Evolutionary conservation across 2,329 filamentous ascomycete species (phyloP).

Genomic region (Phaeosphaeria sp.): DNA sequence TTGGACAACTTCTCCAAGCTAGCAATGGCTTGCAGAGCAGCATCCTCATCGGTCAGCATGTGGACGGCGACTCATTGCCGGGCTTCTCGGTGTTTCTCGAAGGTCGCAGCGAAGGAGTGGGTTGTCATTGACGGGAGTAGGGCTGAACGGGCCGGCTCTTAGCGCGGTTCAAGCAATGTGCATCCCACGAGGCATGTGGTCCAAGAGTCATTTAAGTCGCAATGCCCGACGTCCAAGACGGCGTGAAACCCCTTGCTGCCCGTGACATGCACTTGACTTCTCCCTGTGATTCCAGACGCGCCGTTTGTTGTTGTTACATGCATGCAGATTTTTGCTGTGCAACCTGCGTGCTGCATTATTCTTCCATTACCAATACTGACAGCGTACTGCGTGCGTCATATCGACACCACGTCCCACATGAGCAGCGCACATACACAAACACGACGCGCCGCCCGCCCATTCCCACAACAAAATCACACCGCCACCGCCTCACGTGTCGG

Average conservation of each 20-base stretch:
- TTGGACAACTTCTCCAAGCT: conserved; percentile 41
- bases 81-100: conserved; percentile 8
- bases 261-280: conserved; percentile 8
- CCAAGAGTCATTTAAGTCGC: conserved; percentile 7
- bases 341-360: not conserved
- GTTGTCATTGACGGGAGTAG: not conserved
- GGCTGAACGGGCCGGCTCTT: conserved; percentile 2
- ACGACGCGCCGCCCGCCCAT: conserved; percentile 6
- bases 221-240: conserved; percentile 16
- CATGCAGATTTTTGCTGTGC: not conserved
- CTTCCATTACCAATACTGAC: not conserved
- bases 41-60: conserved; percentile 53
- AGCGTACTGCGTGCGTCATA: not conserved
- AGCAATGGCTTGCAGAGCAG: conserved; percentile 48
- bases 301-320: not conserved
- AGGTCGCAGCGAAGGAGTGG: conserved; percentile 3
- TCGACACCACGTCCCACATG: conserved; percentile 34
- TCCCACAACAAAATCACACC: not conserved
- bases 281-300: not conserved
- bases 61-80: conserved; percentile 17
- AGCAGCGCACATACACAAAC: conserved; percentile 26
- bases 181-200: conserved; percentile 3
- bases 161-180: conserved; percentile 14
- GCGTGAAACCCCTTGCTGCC: conserved; percentile 35
- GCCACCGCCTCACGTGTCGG: conserved; percentile 8